phyloP scores from a whole-genome alignment of 2,329 filamentous ascomycete species.

The Ophiocordyceps camponoti-leonardi region DNA sequence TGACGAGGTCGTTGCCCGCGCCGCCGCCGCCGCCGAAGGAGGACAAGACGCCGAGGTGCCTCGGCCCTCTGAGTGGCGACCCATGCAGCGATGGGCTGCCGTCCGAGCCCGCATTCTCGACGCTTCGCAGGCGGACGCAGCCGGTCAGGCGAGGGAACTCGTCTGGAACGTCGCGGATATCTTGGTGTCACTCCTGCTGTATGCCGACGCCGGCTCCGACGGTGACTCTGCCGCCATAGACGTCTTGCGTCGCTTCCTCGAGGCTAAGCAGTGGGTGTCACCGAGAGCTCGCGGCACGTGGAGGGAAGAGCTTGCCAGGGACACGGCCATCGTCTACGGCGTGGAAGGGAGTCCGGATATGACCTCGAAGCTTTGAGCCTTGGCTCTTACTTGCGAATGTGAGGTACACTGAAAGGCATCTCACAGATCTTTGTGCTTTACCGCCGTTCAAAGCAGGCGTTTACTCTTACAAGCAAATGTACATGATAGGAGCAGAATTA shows the following conservation, averaged over 20 bases:
- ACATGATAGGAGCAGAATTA: background rate
- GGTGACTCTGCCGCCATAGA: conserved; percentile 18
- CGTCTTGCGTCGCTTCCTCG: conserved; percentile 22
- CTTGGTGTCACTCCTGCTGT: conserved; percentile 23
- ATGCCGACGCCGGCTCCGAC: conserved; percentile 20
- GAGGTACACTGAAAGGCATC: background rate
- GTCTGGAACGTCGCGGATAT: conserved; percentile 26
- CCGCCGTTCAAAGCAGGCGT: background rate
- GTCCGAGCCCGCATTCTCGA: conserved; percentile 19
- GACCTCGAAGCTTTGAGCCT: conserved; percentile 9
- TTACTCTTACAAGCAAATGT: background rate
- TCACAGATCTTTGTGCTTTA: background rate
- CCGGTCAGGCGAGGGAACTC: conserved; percentile 27
- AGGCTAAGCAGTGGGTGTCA: conserved; percentile 7
- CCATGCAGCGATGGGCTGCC: conserved; percentile 19
- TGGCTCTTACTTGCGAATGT: background rate
- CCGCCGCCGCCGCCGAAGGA: conserved; percentile 5
- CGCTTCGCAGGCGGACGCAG: conserved; percentile 18
- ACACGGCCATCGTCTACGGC: conserved; percentile 20
- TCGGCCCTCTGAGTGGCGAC: conserved; percentile 11
- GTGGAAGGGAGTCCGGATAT: background rate
- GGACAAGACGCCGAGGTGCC: conserved; percentile 6
- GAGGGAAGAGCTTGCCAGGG: conserved; percentile 12
- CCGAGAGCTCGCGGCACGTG: conserved; percentile 6
- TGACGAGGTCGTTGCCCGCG: conserved; percentile 18